Conservation (phyloP, 179 eudicot species). For the Carnegiea gigantea region DNA sequence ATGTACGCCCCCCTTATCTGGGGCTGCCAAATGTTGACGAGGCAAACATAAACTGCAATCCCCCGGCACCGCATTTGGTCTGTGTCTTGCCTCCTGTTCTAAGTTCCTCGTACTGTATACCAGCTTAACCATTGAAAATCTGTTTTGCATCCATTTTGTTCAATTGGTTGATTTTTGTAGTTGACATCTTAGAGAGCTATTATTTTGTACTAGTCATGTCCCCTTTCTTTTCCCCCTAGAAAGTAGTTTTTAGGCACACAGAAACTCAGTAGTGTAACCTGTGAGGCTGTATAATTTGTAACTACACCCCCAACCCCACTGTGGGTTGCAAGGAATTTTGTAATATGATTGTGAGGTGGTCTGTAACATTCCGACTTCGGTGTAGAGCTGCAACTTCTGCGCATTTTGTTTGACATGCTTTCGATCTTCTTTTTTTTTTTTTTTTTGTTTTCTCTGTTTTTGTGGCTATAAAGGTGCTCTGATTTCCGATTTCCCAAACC, state of each 20-base stretch:
- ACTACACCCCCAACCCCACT: constrained; percentile 11
- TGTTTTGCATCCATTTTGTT: background rate
- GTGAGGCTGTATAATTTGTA: constrained; percentile 25
- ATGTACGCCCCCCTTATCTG: constrained; percentile 91
- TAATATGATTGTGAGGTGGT: constrained; percentile 13
- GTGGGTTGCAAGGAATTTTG: constrained; percentile 23
- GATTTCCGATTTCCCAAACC: too few species aligned
- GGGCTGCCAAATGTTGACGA: constrained; percentile 66
- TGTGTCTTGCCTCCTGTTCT: constrained; percentile 91
- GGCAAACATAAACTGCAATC: constrained; percentile 81
- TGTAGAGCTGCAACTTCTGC: too few species aligned
- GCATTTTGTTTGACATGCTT: too few species aligned
- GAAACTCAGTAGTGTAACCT: background rate
- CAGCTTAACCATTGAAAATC: constrained; percentile 41
- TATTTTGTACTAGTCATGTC: background rate
- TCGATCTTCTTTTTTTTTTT: too few species aligned
- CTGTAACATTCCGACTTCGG: background rate
- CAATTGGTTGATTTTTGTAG: constrained; percentile 20
- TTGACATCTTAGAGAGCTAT: constrained; percentile 5
- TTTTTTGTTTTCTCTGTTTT: too few species aligned
- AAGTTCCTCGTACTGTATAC: constrained; percentile 90
- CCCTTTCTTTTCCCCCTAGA: background rate
- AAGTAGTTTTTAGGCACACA: constrained; percentile 17
- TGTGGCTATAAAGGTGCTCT: too few species aligned
- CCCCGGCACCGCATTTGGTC: constrained; percentile 92